These are phyloP conservation scores for Zygoascus biomembranicola DNA, from an alignment of 805 yeast genomes.

Conservation along the genomic window DNA sequence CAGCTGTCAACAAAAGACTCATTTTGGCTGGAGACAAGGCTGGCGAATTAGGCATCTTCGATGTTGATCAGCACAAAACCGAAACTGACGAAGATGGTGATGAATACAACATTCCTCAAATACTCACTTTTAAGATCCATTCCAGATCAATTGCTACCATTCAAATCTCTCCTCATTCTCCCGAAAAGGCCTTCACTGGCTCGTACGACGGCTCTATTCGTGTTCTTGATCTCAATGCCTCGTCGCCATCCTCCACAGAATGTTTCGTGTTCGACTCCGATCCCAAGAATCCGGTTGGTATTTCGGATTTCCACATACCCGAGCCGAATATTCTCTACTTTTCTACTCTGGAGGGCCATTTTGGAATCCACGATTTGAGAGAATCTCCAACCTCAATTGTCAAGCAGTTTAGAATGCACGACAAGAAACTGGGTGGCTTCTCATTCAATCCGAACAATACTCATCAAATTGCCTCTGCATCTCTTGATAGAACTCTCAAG, in stretches of 20 bases:
- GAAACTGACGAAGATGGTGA: constrained; percentile 30
- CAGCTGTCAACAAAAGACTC: constrained; percentile 51
- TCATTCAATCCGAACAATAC: constrained; percentile 60
- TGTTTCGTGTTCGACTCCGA: constrained; percentile 47
- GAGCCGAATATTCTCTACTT: constrained; percentile 54
- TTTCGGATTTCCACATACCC: constrained; percentile 64
- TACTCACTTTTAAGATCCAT: constrained; percentile 64
- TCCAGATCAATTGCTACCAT: constrained; percentile 64
- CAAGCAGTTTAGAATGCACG: constrained; percentile 50
- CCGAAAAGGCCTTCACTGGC: constrained; percentile 53
- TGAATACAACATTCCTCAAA: constrained; percentile 30
- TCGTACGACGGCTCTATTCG: constrained; percentile 89
- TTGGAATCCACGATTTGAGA: constrained; percentile 67
- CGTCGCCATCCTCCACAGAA: constrained; percentile 47
- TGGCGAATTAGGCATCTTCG: constrained; percentile 90
- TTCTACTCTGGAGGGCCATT: constrained; percentile 74
- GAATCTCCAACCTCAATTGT: constrained; percentile 25
- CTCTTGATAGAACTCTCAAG: constrained; percentile 76
- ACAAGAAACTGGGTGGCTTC: constrained; percentile 90
- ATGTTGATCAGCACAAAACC: constrained; percentile 41
- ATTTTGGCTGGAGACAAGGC: constrained; percentile 80
- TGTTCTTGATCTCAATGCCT: constrained; percentile 49
- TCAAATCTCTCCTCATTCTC: constrained; percentile 41
- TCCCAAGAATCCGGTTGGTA: constrained; percentile 43
- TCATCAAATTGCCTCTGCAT: constrained; percentile 74